Percentiles rank a stretch among this genome's conserved stretches.
These are phyloP conservation scores for Pythium pyrilobum DNA, from an alignment of 352 stramenopile species.

Conservation along the genomic window DNA sequence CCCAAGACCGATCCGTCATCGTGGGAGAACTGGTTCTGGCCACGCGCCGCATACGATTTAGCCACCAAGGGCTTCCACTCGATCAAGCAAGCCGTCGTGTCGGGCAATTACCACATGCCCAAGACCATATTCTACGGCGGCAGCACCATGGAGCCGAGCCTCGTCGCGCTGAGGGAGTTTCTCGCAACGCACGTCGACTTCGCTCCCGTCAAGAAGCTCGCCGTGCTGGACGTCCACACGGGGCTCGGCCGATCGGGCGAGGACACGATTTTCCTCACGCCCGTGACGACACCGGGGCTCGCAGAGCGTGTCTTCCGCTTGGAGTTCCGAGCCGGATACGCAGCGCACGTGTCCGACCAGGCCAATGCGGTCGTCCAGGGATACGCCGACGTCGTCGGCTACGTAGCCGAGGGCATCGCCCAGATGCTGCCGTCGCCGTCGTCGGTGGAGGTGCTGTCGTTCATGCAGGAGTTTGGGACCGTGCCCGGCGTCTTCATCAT, in stretches of 20 bases:
- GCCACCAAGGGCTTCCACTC: conserved; percentile 31
- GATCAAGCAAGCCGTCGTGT: conserved; percentile 84
- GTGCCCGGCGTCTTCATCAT: conserved; percentile 54
- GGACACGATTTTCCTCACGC: conserved; percentile 42
- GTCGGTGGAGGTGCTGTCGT: conserved; percentile 20
- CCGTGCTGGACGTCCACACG: conserved; percentile 92
- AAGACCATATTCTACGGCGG: conserved; percentile 87
- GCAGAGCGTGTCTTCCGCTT: background rate
- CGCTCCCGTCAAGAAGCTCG: conserved; percentile 29
- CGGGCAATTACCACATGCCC: conserved; percentile 83
- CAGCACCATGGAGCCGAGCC: conserved; percentile 58
- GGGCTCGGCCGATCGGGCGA: conserved; percentile 71
- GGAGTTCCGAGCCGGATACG: conserved; percentile 23
- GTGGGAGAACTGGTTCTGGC: conserved; percentile 46
- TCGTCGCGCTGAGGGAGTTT: conserved; percentile 57
- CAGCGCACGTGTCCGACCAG: conserved; percentile 22
- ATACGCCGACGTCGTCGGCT: conserved; percentile 49
- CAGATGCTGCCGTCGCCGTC: conserved; percentile 22
- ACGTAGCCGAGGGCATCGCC: conserved; percentile 34
- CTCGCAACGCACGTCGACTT: conserved; percentile 48
- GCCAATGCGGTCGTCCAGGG: conserved; percentile 31
- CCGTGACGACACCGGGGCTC: conserved; percentile 7
- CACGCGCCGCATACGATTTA: conserved; percentile 27
- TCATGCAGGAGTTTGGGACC: conserved; percentile 74
- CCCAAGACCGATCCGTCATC: conserved; percentile 19